Evolutionary conservation across 75 land plant species (phyloP).

Genomic region (Adiantum capillusveneris): DNA sequence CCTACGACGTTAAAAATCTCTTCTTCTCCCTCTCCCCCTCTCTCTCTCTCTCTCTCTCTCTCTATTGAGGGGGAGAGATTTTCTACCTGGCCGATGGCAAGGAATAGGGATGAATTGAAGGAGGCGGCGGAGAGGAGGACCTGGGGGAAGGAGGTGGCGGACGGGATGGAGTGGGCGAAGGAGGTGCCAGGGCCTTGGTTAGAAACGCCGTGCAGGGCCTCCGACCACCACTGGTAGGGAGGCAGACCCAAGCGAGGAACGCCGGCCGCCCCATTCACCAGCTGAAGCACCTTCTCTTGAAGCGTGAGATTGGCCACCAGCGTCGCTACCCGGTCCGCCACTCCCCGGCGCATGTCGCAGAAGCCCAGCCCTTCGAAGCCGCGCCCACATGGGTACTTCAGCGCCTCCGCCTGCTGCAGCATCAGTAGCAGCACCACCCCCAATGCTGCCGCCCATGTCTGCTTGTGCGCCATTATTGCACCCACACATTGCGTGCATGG

Average conservation of each 20-base stretch:
- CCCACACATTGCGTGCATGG: no score
- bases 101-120: slow-evolving; percentile 81
- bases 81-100: slow-evolving; percentile 53
- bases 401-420: no score
- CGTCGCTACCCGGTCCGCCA: slow-evolving; percentile 42
- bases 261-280: slow-evolving; percentile 51
- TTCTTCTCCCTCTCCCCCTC: no score
- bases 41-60: no score
- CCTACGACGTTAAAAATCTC: no score
- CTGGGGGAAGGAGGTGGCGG: slow-evolving; percentile 87
- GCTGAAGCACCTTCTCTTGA: slow-evolving; percentile 64
- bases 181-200: slow-evolving; percentile 49
- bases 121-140: slow-evolving; percentile 86
- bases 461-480: no score
- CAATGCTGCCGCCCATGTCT: no score
- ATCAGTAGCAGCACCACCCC: no score
- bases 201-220: slow-evolving; percentile 85
- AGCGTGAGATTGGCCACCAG: slow-evolving; percentile 51
- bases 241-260: slow-evolving; percentile 72
- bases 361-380: slow-evolving; percentile 9
- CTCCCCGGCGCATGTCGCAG: slow-evolving; percentile 29
- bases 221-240: slow-evolving; percentile 87
- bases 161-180: slow-evolving; percentile 58
- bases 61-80: no score
- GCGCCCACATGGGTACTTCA: no score